These are phyloP conservation scores for Lathyrus sativus DNA, from an alignment of 306 rosid genomes.

Conservation along the genomic window DNA sequence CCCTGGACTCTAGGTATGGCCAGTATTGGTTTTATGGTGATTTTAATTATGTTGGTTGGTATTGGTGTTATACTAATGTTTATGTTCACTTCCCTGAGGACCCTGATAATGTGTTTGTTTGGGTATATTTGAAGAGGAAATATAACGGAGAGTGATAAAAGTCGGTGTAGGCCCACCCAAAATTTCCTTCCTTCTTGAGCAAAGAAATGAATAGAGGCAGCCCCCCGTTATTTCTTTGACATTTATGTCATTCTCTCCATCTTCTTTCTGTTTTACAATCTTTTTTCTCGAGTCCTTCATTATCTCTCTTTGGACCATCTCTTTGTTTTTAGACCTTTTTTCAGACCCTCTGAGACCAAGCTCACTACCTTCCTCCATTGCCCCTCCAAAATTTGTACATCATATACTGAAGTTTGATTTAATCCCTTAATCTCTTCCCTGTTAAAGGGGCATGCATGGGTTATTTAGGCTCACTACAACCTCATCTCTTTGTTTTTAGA, in stretches of 20 bases:
- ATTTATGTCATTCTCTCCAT: background rate
- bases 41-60: slow-evolving; percentile 8
- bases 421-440: background rate
- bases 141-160: slow-evolving; percentile 1
- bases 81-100: slow-evolving; percentile 9
- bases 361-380: background rate
- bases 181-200: background rate
- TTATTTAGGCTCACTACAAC: background rate
- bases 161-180: background rate
- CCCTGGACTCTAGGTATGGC: slow-evolving; percentile 86
- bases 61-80: slow-evolving; percentile 24
- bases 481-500: background rate
- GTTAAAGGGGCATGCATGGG: background rate
- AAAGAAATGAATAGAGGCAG: background rate
- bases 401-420: background rate
- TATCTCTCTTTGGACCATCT: background rate
- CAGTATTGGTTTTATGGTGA: slow-evolving; percentile 17
- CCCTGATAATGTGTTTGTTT: background rate
- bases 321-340: background rate
- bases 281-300: too few species aligned
- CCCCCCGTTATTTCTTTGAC: background rate
- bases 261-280: background rate
- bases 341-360: background rate
- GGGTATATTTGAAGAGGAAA: background rate
- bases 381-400: background rate